phyloP scores from a whole-genome alignment of 2,329 filamentous ascomycete species.

The Colletotrichum gloeosporioides region DNA sequence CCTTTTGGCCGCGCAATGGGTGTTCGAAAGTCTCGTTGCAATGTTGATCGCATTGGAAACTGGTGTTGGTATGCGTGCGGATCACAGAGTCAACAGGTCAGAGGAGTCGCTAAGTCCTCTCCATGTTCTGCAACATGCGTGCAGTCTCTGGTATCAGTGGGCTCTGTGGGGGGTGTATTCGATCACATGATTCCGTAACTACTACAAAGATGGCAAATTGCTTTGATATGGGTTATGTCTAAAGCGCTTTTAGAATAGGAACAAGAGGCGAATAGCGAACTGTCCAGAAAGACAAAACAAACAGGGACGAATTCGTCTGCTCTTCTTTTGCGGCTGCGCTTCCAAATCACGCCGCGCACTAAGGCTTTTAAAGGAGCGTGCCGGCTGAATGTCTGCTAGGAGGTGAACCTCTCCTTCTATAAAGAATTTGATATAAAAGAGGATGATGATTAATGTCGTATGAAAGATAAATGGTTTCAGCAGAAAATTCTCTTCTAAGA shows the following conservation, averaged over 20 bases:
- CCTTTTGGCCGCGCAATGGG: neutral
- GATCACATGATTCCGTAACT: too few species aligned
- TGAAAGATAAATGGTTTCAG: too few species aligned
- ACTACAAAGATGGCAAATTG: rapidly evolving
- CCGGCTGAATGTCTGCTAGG: rapidly evolving
- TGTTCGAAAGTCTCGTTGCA: neutral
- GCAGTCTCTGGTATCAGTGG: too few species aligned
- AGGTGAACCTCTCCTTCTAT: rapidly evolving
- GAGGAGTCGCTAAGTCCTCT: neutral
- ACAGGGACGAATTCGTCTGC: neutral
- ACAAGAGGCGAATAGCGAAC: rapidly evolving
- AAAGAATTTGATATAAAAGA: rapidly evolving
- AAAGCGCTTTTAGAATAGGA: neutral
- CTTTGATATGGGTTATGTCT: neutral
- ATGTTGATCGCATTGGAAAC: neutral
- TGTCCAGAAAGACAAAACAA: rapidly evolving
- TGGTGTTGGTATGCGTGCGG: rapidly evolving
- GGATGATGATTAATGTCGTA: neutral
- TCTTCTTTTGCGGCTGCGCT: neutral
- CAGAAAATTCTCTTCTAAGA: too few species aligned
- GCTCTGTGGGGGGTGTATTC: too few species aligned
- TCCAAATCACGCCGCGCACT: rapidly evolving
- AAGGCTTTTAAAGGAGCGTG: neutral
- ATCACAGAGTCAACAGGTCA: neutral
- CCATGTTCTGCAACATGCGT: rapidly evolving